Conservation (phyloP, 106 monocot genomes). For the Platanthera guangdongensis region DNA sequence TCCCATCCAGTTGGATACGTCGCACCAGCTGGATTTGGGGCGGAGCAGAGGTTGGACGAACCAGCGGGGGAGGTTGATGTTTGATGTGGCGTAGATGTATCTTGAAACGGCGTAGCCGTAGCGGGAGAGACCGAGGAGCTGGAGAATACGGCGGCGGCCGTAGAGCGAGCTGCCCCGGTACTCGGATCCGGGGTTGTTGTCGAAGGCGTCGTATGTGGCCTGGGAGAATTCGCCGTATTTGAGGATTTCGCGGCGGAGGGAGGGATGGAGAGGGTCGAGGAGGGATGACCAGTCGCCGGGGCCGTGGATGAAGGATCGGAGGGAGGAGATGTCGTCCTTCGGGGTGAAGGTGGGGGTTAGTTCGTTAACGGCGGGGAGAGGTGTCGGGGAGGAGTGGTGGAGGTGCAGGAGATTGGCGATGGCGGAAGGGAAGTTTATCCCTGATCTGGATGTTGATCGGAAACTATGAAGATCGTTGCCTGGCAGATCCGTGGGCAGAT, state of each 20-base stretch:
- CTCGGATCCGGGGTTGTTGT: conserved; percentile 37
- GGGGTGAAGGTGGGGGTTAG: conserved; percentile 28
- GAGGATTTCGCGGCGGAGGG: conserved; percentile 58
- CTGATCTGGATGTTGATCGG: neutral
- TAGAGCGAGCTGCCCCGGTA: conserved; percentile 52
- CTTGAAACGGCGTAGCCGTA: conserved; percentile 37
- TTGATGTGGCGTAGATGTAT: conserved; percentile 68
- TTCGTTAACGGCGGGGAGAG: neutral
- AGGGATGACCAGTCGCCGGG: conserved; percentile 36
- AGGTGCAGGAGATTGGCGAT: conserved; percentile 20
- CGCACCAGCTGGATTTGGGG: conserved; percentile 39
- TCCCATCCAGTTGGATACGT: conserved; percentile 76
- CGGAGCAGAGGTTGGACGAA: conserved; percentile 28
- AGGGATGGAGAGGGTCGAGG: conserved; percentile 63
- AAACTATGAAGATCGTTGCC: neutral
- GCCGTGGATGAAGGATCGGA: conserved; percentile 36
- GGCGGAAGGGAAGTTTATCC: conserved; percentile 8
- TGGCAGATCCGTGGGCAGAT: neutral
- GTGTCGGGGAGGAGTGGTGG: conserved; percentile 11
- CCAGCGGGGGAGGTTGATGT: conserved; percentile 38
- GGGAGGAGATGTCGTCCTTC: conserved; percentile 44
- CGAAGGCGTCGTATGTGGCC: conserved; percentile 80
- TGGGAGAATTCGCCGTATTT: conserved; percentile 73
- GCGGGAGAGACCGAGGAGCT: conserved; percentile 25
- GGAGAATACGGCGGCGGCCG: conserved; percentile 27